Evolutionary conservation across 306 rosid species (phyloP).

Genomic region (Datisca glomerata): DNA sequence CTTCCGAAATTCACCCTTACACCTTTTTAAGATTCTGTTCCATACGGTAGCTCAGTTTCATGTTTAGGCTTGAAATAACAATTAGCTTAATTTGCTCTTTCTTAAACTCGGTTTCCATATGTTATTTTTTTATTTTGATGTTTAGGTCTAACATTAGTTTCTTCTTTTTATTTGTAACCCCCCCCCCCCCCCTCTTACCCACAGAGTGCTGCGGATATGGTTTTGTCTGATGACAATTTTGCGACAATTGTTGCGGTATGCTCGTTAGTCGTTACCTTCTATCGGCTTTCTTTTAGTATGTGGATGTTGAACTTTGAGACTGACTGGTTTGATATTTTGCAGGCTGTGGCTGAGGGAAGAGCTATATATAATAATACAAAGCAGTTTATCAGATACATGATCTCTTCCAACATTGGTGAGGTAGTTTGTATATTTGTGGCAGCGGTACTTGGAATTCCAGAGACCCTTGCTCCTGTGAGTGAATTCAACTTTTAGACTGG

Average conservation of each 20-base stretch:
- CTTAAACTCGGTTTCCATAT: too few relatives aligned
- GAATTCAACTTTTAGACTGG: background rate
- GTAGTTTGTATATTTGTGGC: conserved; percentile 98
- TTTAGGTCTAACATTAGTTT: background rate
- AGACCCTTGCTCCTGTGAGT: conserved; percentile 96
- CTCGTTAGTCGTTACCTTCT: conserved; percentile 18
- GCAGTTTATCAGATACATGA: conserved; percentile 98
- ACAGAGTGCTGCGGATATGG: conserved; percentile 98
- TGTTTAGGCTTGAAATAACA: too few relatives aligned
- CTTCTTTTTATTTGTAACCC: conserved; percentile 1
- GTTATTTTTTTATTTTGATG: too few relatives aligned
- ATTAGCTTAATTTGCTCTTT: too few relatives aligned
- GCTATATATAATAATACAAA: conserved; percentile 93
- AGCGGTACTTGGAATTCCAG: conserved; percentile 98
- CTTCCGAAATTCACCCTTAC: too few relatives aligned
- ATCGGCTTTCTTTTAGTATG: too few relatives aligned
- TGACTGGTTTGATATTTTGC: conserved; percentile 18
- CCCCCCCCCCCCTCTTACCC: background rate
- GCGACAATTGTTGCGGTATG: conserved; percentile 93
- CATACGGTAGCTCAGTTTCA: too few relatives aligned
- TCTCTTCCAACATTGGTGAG: conserved; percentile 97
- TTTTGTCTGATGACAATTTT: conserved; percentile 91
- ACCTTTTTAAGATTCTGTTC: too few relatives aligned
- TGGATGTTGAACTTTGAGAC: too few relatives aligned
- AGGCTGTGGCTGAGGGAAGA: conserved; percentile 99